Base-by-base conservation (phyloP, 2,329 filamentous ascomycete genomes). In the Aspergillus aculeatinus region DNA sequence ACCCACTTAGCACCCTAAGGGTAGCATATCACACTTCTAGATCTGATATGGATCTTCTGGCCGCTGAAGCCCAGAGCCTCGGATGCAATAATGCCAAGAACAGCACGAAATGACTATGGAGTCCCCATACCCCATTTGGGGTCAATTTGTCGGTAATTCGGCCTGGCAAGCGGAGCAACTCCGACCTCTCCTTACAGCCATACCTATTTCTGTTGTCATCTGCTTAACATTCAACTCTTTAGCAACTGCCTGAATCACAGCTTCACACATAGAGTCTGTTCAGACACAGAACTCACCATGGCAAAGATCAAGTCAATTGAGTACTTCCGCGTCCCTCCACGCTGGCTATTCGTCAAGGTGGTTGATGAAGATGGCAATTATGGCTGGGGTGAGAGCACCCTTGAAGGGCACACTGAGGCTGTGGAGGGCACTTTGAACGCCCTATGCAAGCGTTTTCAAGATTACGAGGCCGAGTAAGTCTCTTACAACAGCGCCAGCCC, bases 331-430 rank as follows among this genome's bases (percentile, higher is more conserved):
- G 86, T 92, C 9, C 87, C 87, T 50, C 89, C 89, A 14, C 81
- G 89, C 47, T 92, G 89, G 89, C 80, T 92, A 1, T 91, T 92
- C 65, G 89, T 92, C 65, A 92, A 92, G 72, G 83, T 92, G 63
- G 87, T 84, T 1, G 89, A 92, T 69, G 84, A 87, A 35, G 80
- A 81, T 1, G 88, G 85, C 3, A 80, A 84, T 35, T 77, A 81
- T 54, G 89, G 89, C 6, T 92, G 89, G 89, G 89, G 89, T 19
- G 89, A 92, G 71, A 88, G 87, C 0, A 89, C 88, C 0, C 76
- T 92, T 0, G 89, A 92, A 74, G 89, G 89, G 0, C 89, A 92
- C 67, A 87, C 86, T 0, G 83, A 89, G 59, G 87, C 89, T 1
- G 87, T 92, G 0, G 89, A 92, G 71, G 89, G 89, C 0, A 88